Conservation (phyloP, 2,329 filamentous ascomycete species). For the Pseudofabraea citricarpa region DNA sequence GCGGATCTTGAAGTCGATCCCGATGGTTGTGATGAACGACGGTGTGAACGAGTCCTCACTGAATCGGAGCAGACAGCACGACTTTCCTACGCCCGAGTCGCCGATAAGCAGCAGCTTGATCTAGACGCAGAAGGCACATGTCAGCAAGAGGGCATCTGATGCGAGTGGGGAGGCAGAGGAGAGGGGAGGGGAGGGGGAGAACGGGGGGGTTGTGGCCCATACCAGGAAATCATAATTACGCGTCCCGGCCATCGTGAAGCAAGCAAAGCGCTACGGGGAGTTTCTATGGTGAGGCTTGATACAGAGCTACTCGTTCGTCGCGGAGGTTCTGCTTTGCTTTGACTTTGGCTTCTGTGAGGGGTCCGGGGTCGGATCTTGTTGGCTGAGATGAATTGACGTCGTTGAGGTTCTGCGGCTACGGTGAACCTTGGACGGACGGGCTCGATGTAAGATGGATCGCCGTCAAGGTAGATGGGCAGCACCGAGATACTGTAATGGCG, state of each 20-base stretch:
- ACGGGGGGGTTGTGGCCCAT: too few species aligned
- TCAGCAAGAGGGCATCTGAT: too few species aligned
- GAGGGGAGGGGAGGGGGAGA: too few species aligned
- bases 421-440: background rate
- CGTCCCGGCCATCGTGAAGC: constrained; percentile 76
- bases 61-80: constrained; percentile 94
- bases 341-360: constrained; percentile 2
- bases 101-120: constrained; percentile 99
- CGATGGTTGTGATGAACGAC: constrained; percentile 99
- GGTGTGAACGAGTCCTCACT: constrained; percentile 99
- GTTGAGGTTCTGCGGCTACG: background rate
- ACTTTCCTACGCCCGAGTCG: constrained; percentile 99
- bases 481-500: too few species aligned
- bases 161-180: too few species aligned
- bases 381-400: background rate
- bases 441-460: too few species aligned
- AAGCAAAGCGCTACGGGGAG: too few species aligned
- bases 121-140: too few species aligned
- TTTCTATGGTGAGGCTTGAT: too few species aligned
- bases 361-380: background rate
- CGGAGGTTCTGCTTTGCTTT: background rate
- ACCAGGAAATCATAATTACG: constrained; percentile 99
- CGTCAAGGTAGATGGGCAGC: too few species aligned
- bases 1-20: constrained; percentile 99
- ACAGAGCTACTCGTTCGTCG: too few species aligned